These are phyloP conservation scores for Geotrichum phurueaensis DNA, from an alignment of 1,139 yeast species.

Conservation along the genomic window DNA sequence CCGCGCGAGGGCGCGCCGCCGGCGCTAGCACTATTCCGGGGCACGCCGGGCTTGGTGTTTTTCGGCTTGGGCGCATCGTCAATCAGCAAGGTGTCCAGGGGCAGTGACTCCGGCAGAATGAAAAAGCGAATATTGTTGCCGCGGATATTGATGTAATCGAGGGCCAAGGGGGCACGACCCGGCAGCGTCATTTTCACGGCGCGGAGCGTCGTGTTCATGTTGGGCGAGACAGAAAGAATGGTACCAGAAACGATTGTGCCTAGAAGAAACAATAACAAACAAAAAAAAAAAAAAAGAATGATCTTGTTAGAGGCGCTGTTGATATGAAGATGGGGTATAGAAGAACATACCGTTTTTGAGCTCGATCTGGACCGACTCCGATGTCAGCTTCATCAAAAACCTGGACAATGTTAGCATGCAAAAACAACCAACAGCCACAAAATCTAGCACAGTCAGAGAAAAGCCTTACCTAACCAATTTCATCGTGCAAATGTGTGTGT, in stretches of 20 bases:
- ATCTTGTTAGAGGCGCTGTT: background rate
- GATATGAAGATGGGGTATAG: constrained; percentile 10
- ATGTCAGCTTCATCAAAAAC: constrained; percentile 79
- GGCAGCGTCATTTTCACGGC: constrained; percentile 72
- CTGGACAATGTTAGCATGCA: constrained; percentile 30
- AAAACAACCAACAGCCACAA: background rate
- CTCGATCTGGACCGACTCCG: constrained; percentile 87
- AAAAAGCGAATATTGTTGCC: constrained; percentile 88
- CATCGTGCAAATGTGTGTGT: constrained; percentile 36
- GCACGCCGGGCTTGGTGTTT: constrained; percentile 19
- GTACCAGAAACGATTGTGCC: constrained; percentile 60
- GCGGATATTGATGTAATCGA: constrained; percentile 78
- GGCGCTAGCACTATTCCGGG: constrained; percentile 15
- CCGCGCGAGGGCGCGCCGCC: constrained; percentile 31
- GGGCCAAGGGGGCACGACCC: constrained; percentile 44
- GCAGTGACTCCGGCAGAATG: constrained; percentile 80
- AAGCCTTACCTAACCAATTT: constrained; percentile 44
- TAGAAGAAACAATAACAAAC: constrained; percentile 11
- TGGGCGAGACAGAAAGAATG: constrained; percentile 76
- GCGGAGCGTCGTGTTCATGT: constrained; percentile 84
- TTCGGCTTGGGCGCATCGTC: constrained; percentile 50
- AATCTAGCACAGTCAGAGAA: background rate
- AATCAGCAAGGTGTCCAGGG: constrained; percentile 67
- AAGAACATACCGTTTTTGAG: constrained; percentile 64
- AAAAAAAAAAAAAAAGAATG: background rate